A percentile compares a stretch with the other conserved stretches of the same genome.
These are phyloP conservation scores for Agroathelia rolfsii DNA, from an alignment of 1,284 basidiomycete genomes.

Conservation along the genomic window DNA sequence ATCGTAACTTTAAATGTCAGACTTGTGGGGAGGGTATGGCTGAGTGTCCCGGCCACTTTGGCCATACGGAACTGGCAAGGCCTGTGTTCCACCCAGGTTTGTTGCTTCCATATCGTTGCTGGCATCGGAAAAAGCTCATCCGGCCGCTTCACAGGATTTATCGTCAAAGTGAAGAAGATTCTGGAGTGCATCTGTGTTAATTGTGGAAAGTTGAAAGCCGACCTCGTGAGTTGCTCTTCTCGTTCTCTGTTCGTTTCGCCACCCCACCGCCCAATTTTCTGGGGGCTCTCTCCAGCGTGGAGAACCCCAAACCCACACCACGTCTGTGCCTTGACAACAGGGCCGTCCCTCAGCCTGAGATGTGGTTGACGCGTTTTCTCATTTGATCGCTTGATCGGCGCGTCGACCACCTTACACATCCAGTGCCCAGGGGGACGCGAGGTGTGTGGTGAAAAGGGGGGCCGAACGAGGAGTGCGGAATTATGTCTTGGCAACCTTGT, in stretches of 20 bases:
- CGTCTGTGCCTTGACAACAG: constrained; percentile 64
- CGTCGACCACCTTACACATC: constrained; percentile 54
- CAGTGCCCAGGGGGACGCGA: constrained; percentile 72
- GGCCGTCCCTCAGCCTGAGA: constrained; percentile 69
- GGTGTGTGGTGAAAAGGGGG: constrained; percentile 87
- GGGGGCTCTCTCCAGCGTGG: constrained; percentile 86
- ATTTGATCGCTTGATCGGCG: constrained; percentile 88
- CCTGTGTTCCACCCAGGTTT: constrained; percentile 95
- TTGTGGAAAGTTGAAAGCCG: constrained; percentile 96
- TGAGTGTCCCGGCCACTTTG: constrained; percentile 97
- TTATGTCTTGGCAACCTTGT: constrained; percentile 23
- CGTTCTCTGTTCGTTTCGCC: constrained; percentile 80
- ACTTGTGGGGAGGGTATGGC: constrained; percentile 99
- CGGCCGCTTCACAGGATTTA: constrained; percentile 59
- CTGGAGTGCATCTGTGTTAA: constrained; percentile 98
- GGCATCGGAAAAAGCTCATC: constrained; percentile 1
- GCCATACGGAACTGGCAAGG: constrained; percentile 93
- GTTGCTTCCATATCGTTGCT: constrained; percentile 18
- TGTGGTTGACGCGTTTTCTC: constrained; percentile 65
- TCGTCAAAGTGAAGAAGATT: constrained; percentile 99
- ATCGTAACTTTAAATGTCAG: constrained; percentile 99
- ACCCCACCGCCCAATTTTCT: constrained; percentile 86
- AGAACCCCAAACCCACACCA: constrained; percentile 84
- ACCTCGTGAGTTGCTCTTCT: constrained; percentile 79
- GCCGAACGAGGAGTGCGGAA: constrained; percentile 87